A percentile compares a stretch with the other conserved stretches of the same genome.
These are phyloP conservation scores for Ophiostoma ips DNA, from an alignment of 2,329 filamentous ascomycete species.

Conservation along the genomic window DNA sequence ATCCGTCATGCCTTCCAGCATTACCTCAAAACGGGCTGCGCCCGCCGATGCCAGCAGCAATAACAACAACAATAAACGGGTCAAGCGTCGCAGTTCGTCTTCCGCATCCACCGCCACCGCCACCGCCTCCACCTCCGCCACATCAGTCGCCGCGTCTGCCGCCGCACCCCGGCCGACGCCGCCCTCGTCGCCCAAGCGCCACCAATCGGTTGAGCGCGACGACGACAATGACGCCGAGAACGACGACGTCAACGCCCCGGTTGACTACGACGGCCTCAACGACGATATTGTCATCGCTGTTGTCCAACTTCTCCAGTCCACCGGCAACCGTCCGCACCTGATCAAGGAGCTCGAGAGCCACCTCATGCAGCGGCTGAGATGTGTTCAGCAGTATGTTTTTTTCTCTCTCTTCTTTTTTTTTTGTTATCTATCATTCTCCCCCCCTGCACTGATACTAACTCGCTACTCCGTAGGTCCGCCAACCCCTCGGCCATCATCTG, in stretches of 20 bases:
- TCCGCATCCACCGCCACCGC: conserved; percentile 9
- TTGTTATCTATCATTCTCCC: background rate
- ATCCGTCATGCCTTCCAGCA: conserved; percentile 18
- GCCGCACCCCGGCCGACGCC: conserved; percentile 46
- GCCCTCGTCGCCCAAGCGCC: conserved; percentile 53
- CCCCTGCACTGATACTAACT: background rate
- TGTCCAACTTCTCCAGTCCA: conserved; percentile 75
- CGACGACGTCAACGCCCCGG: conserved; percentile 26
- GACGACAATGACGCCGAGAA: background rate
- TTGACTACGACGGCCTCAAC: conserved; percentile 73
- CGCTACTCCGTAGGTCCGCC: conserved; percentile 53
- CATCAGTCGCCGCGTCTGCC: too few relatives aligned
- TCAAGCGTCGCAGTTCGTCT: conserved; percentile 59
- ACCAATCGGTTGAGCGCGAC: conserved; percentile 25
- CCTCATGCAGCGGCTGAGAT: conserved; percentile 60
- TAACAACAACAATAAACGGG: conserved; percentile 39
- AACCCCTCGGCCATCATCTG: conserved; percentile 94
- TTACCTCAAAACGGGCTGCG: conserved; percentile 13
- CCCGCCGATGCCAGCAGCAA: background rate
- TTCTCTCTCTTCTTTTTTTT: conserved; percentile 11
- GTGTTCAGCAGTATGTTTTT: conserved; percentile 74
- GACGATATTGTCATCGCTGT: conserved; percentile 92
- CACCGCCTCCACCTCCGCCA: too few relatives aligned
- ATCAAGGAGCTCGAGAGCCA: conserved; percentile 85
- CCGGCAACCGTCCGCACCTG: conserved; percentile 81